These are phyloP conservation scores for Haberlea rhodopensis DNA, from an alignment of 257 asterid genomes.

Conservation along the genomic window DNA sequence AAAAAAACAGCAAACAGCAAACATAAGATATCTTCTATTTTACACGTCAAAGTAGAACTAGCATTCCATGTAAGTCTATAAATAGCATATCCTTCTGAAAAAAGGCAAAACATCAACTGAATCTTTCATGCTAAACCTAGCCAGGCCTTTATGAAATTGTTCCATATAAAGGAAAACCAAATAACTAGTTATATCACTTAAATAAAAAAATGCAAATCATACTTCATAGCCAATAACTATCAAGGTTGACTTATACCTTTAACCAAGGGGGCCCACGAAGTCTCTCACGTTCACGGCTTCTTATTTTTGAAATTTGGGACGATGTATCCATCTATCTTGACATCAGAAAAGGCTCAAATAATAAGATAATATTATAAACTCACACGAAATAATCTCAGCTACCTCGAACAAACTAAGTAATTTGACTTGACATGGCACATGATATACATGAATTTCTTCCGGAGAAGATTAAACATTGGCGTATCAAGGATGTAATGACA, in stretches of 20 bases:
- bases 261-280: slow-evolving; percentile 98
- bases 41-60: slow-evolving; percentile 4
- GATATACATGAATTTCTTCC: slow-evolving; percentile 8
- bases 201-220: not conserved
- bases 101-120: slow-evolving; percentile 6
- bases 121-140: slow-evolving; percentile 14
- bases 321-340: slow-evolving; percentile 98
- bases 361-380: slow-evolving; percentile 21
- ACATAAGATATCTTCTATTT: slow-evolving; percentile 1
- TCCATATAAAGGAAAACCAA: not conserved
- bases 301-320: slow-evolving; percentile 82
- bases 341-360: slow-evolving; percentile 43
- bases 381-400: slow-evolving; percentile 16
- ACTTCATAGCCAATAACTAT: slow-evolving; percentile 19
- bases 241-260: slow-evolving; percentile 51
- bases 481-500: not conserved
- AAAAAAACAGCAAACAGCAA: no score
- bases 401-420: slow-evolving; percentile 16
- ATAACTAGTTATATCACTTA: slow-evolving; percentile 13
- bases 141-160: not conserved
- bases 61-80: slow-evolving; percentile 11
- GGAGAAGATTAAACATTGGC: slow-evolving; percentile 10
- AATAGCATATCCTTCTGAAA: slow-evolving; percentile 1
- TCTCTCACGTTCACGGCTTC: slow-evolving; percentile 95
- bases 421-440: slow-evolving; percentile 15